These are phyloP conservation scores for Coniochaeta hoffmannii DNA, from an alignment of 2,329 filamentous ascomycete species.

Conservation along the genomic window DNA sequence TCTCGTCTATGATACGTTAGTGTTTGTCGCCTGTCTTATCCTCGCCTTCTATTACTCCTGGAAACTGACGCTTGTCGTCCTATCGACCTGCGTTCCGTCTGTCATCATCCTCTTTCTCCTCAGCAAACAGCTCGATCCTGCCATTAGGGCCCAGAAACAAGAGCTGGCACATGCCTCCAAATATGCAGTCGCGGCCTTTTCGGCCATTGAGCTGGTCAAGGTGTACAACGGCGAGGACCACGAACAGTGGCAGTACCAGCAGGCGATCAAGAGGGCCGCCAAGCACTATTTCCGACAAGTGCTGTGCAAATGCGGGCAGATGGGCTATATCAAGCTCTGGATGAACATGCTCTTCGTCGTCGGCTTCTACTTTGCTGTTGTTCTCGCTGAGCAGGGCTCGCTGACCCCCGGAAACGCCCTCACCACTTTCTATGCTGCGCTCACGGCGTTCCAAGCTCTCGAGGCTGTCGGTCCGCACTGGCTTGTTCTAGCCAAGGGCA, in stretches of 20 bases:
- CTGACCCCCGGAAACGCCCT: slow-evolving; percentile 60
- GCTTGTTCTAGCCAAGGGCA: slow-evolving; percentile 71
- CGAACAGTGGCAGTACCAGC: slow-evolving; percentile 60
- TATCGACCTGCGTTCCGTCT: slow-evolving; percentile 66
- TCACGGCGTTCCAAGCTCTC: slow-evolving; percentile 69
- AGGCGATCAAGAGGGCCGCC: slow-evolving; percentile 49
- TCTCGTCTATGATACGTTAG: slow-evolving; percentile 55
- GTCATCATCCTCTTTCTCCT: slow-evolving; percentile 51
- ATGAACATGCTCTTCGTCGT: slow-evolving; percentile 74
- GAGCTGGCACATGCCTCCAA: slow-evolving; percentile 66
- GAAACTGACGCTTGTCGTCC: slow-evolving; percentile 73
- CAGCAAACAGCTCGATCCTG: slow-evolving; percentile 53
- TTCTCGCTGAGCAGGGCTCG: slow-evolving; percentile 54
- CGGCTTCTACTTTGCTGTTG: slow-evolving; percentile 82
- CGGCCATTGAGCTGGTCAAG: slow-evolving; percentile 78
- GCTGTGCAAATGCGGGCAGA: slow-evolving; percentile 61
- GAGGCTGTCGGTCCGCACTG: slow-evolving; percentile 70
- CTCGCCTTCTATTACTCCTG: slow-evolving; percentile 76
- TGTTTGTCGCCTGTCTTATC: slow-evolving; percentile 55
- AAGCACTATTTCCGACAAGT: slow-evolving; percentile 61
- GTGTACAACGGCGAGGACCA: slow-evolving; percentile 68
- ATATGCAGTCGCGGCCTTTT: slow-evolving; percentile 59
- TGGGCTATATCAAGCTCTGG: slow-evolving; percentile 66
- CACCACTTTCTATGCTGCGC: slow-evolving; percentile 77
- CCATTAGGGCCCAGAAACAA: slow-evolving; percentile 61